Percentiles rank a stretch among this genome's conserved stretches.
phyloP scores from a whole-genome alignment of 305 asterid species.

The Ilex paraguariensis region DNA sequence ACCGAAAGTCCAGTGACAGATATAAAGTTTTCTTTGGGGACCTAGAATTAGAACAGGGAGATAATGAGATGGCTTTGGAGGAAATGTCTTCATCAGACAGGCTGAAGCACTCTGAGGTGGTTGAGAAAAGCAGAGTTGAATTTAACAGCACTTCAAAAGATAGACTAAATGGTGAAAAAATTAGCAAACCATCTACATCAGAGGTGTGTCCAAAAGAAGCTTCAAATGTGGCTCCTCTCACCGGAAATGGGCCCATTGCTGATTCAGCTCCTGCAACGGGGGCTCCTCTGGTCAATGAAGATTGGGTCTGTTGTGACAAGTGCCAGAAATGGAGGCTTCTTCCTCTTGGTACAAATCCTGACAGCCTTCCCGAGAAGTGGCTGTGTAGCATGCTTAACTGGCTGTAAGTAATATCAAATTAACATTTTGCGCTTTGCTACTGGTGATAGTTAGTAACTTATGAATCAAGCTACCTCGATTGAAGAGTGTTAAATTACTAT shows the following conservation, averaged over 20 bases:
- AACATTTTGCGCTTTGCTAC: no score
- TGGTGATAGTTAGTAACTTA: slow-evolving; percentile 1
- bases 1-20: slow-evolving; percentile 36
- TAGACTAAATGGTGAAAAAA: slow-evolving; percentile 28
- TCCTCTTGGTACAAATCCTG: slow-evolving; percentile 80
- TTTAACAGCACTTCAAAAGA: slow-evolving; percentile 38
- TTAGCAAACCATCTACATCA: slow-evolving; percentile 32
- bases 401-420: slow-evolving; percentile 70
- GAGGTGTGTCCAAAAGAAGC: slow-evolving; percentile 34
- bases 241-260: slow-evolving; percentile 39
- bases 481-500: no score
- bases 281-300: slow-evolving; percentile 66
- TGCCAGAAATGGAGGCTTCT: slow-evolving; percentile 92
- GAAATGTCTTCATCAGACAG: slow-evolving; percentile 21
- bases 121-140: slow-evolving; percentile 28
- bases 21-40: slow-evolving; percentile 39
- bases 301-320: slow-evolving; percentile 92
- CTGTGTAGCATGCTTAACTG: slow-evolving; percentile 87
- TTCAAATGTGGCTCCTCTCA: slow-evolving; percentile 33
- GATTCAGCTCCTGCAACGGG: slow-evolving; percentile 43
- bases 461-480: no score
- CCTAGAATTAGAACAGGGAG: slow-evolving; percentile 36
- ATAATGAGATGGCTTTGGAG: slow-evolving; percentile 23
- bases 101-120: slow-evolving; percentile 18
- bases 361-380: slow-evolving; percentile 88